Base-by-base conservation (phyloP, 352 stramenopile genomes). In the Globisporangium middletonii region DNA sequence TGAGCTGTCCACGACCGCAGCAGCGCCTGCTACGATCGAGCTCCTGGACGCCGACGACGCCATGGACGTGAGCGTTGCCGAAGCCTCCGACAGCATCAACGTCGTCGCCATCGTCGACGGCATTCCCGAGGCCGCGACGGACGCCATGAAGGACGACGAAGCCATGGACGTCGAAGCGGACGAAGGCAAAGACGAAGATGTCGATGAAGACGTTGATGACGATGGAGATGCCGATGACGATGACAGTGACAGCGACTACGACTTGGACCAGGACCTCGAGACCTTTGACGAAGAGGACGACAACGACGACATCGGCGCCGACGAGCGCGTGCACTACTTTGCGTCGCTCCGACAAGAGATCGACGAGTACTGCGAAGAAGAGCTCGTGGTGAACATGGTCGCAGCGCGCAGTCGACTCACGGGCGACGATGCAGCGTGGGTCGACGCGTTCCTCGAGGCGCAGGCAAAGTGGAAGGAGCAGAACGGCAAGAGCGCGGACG, bases 301-400 rank as follows among this genome's bases (percentile, higher is more conserved):
- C 53, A 59, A 59, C 53, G 53, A 59, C 43, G 53, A 59, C 19
- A 3, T 59, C 19, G 30, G 50, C 30, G 43, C 42, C 15, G 44
- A 59, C 44, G 53, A 59, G 53, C 18, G 44, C 2, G 50, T 45
- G 2, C 41, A 45, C 41, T 45, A 50, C 41, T 45, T 45, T 45
- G 41, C 41, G 41, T 45, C 49, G 13, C 48, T 62, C 4, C 57
- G 71, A 23, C 15, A 50, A n/a, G 65, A 73, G 41, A 42, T 72
- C 9, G 69, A 76, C 37, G 69, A 76, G 35, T 65, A 60, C 45
- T 23, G 42, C 23, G 53, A 62, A 23, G 59, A 65, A 11, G 33
- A 53, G 54, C n/a, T 53, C 59, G 37, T 63, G 3, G 23, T 15
- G 50, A 52, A 30, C 33, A 59, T 63, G 35, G 23, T 53, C 42